Percentiles rank a stretch among this genome's conserved stretches.
Conservation (phyloP, 495 filamentous ascomycete species). For the Bombardia bombarda region DNA sequence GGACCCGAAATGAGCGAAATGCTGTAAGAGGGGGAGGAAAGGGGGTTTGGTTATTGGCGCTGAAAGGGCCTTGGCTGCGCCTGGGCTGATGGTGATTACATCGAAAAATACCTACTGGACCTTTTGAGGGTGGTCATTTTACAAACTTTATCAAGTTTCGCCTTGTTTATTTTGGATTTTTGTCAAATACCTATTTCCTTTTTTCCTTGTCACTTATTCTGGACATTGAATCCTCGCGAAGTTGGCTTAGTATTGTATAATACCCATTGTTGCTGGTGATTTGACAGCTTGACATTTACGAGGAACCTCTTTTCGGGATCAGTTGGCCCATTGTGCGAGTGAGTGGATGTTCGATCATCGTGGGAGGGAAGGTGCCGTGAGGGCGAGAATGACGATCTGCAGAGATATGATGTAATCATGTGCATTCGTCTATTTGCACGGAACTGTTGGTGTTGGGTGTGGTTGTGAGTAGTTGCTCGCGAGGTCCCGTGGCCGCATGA, state of each 20-base stretch:
- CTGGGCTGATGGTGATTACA: neutral
- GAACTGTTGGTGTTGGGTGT: too few relatives aligned
- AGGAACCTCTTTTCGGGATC: neutral
- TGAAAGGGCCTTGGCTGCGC: neutral
- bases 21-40: neutral
- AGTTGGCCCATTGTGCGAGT: too few relatives aligned
- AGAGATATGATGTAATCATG: too few relatives aligned
- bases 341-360: too few relatives aligned
- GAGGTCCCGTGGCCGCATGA: too few relatives aligned
- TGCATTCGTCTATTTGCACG: too few relatives aligned
- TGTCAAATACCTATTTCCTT: conserved; percentile 6
- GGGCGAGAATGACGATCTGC: too few relatives aligned
- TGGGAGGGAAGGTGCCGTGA: too few relatives aligned
- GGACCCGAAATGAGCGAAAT: neutral
- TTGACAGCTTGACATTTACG: conserved; percentile 3
- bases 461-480: too few relatives aligned
- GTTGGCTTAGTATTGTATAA: conserved; percentile 24
- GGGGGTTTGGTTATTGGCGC: neutral
- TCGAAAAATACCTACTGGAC: neutral
- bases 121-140: conserved; percentile 1
- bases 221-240: conserved; percentile 1
- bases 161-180: neutral
- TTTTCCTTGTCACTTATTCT: too few relatives aligned
- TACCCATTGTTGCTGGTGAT: conserved; percentile 20
- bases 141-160: conserved; percentile 1